Percentiles rank a stretch among this genome's conserved stretches.
phyloP scores from a whole-genome alignment of 1,139 yeast species.

The Protomyces gravidus region DNA sequence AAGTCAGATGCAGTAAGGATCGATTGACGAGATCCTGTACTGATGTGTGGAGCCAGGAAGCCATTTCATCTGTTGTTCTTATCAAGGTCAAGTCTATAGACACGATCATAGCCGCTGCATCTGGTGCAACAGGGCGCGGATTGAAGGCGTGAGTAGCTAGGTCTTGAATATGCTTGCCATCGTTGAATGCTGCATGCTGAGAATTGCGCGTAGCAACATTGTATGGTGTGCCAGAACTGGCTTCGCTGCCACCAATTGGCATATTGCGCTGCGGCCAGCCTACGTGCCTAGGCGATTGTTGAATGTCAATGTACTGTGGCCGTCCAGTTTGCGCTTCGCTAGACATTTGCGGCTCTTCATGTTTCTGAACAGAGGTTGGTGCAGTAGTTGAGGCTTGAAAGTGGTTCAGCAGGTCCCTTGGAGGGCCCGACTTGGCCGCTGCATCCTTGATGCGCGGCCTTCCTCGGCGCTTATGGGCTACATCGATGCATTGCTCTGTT shows the following conservation, averaged over 20 bases:
- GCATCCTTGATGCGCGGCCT: conserved; percentile 30
- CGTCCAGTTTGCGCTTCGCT: not conserved
- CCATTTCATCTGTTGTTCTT: not conserved
- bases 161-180: not conserved
- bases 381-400: not conserved
- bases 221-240: not conserved
- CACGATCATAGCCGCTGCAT: not conserved
- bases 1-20: not conserved
- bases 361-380: not conserved
- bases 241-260: not conserved
- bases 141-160: not conserved
- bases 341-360: too few relatives aligned
- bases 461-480: conserved; percentile 33
- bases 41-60: not conserved
- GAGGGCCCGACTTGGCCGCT: not conserved
- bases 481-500: conserved; percentile 31
- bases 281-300: not conserved
- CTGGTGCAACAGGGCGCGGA: not conserved
- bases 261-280: too few relatives aligned
- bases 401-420: not conserved
- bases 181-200: not conserved
- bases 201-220: too few relatives aligned
- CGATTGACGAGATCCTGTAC: not conserved
- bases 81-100: not conserved
- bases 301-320: not conserved